Evolutionary conservation across 2,329 filamentous ascomycete species (phyloP).

Genomic region (Blastomyces silverae): DNA sequence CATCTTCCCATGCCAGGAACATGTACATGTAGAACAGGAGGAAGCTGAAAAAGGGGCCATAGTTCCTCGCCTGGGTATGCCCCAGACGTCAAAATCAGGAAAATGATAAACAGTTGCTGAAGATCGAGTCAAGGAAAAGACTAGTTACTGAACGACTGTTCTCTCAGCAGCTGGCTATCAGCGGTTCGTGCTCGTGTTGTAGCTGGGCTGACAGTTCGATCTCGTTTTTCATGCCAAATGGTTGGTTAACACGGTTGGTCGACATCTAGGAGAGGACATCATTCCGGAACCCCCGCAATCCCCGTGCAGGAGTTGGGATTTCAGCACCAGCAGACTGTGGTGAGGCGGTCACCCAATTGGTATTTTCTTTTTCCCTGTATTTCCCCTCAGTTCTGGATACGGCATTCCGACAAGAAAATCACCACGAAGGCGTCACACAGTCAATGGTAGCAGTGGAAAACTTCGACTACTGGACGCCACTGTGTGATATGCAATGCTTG

Average conservation of each 20-base stretch:
- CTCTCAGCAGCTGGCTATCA: background rate
- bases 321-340: background rate
- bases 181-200: background rate
- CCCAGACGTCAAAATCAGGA: background rate
- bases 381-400: background rate
- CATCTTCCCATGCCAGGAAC: background rate
- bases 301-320: background rate
- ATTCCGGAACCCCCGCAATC: background rate
- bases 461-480: conserved; percentile 2
- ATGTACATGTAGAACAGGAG: background rate
- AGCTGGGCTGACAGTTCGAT: background rate
- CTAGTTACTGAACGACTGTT: background rate
- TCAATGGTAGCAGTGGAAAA: background rate
- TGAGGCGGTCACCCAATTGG: background rate
- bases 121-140: background rate
- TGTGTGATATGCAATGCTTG: background rate
- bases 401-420: background rate
- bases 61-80: background rate
- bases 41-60: background rate
- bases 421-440: background rate
- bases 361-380: background rate
- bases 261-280: background rate
- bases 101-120: background rate
- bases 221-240: background rate
- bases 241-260: background rate